These are phyloP conservation scores for Aspergillus indologenus DNA, from an alignment of 495 filamentous ascomycete genomes.

Conservation along the genomic window DNA sequence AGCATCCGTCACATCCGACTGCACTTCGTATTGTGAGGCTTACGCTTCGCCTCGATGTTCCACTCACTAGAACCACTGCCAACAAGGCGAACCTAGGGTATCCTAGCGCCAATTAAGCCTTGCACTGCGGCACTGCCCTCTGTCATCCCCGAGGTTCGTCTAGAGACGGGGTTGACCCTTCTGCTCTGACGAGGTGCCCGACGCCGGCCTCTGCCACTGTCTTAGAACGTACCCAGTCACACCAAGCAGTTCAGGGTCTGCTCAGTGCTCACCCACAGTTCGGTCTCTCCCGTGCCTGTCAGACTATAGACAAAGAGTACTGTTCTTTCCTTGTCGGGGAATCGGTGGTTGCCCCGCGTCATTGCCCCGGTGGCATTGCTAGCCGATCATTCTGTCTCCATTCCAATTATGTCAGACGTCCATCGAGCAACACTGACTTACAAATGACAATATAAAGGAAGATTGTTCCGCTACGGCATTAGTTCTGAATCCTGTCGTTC, in stretches of 20 bases:
- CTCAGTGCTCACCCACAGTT: background rate
- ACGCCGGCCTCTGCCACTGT: background rate
- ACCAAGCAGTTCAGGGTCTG: background rate
- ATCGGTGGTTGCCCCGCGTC: background rate
- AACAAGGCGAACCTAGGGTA: background rate
- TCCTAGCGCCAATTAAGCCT: background rate
- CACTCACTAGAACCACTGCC: background rate
- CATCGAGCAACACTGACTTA: background rate
- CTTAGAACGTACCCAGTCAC: background rate
- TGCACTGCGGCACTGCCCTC: background rate
- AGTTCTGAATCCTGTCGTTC: background rate
- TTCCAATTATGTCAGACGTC: background rate
- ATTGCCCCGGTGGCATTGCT: background rate
- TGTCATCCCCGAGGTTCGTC: background rate
- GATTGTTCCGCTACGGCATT: background rate
- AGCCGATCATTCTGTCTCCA: background rate
- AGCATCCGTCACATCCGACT: background rate
- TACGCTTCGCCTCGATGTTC: background rate
- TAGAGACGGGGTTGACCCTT: background rate
- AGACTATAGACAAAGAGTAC: background rate
- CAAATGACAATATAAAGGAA: background rate
- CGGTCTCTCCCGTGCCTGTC: background rate
- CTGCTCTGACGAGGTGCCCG: background rate
- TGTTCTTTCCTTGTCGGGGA: too few species aligned
- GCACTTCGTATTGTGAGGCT: background rate